Percentiles rank a stretch among this genome's conserved stretches.
Evolutionary conservation across 1,284 basidiomycete species (phyloP).

Genomic region (Malassezia brasiliensis): DNA sequence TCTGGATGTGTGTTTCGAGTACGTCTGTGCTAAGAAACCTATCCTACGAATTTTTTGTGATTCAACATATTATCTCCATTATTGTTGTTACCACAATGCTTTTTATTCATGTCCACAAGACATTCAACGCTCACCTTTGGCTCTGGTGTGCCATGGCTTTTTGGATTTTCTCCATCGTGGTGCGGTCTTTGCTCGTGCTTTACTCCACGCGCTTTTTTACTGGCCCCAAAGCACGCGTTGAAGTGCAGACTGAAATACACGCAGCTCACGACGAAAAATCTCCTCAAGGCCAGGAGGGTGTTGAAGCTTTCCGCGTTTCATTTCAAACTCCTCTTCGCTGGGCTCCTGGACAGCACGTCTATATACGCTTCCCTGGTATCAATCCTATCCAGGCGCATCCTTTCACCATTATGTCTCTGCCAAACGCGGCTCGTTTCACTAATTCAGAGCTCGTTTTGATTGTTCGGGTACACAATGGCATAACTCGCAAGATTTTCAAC

Average conservation of each 20-base stretch:
- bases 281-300: too few species aligned
- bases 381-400: slow-evolving; percentile 9
- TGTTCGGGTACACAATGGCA: slow-evolving; percentile 4
- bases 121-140: background rate
- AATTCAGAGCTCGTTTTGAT: background rate
- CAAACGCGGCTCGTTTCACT: background rate
- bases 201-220: slow-evolving; percentile 8
- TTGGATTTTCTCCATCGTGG: slow-evolving; percentile 7
- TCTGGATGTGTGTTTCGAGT: too few species aligned
- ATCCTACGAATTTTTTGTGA: slow-evolving; percentile 42
- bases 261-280: too few species aligned
- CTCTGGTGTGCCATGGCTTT: slow-evolving; percentile 13
- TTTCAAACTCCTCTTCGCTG: slow-evolving; percentile 14
- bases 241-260: background rate
- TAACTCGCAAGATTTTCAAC: slow-evolving; percentile 5
- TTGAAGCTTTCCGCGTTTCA: slow-evolving; percentile 2
- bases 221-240: background rate
- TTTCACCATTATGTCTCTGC: slow-evolving; percentile 10
- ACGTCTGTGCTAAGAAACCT: background rate
- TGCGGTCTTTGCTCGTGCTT: slow-evolving; percentile 1
- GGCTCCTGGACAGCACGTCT: slow-evolving; percentile 14
- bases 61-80: slow-evolving; percentile 30
- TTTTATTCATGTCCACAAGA: slow-evolving; percentile 13
- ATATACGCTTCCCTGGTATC: slow-evolving; percentile 11
- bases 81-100: slow-evolving; percentile 27